phyloP scores from a whole-genome alignment of 805 yeast species.

The Candida vartiovaarae region DNA sequence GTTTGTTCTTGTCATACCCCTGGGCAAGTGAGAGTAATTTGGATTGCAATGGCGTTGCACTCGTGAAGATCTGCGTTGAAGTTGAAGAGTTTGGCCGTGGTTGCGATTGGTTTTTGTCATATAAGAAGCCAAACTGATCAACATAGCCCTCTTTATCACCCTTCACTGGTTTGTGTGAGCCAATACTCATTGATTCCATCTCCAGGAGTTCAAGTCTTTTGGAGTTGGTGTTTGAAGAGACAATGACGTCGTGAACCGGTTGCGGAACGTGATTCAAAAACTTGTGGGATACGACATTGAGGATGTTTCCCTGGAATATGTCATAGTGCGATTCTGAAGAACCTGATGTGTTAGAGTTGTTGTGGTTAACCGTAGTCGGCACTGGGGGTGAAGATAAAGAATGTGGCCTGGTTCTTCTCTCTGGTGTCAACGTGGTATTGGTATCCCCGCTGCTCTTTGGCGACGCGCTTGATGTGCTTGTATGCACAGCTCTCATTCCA shows the following conservation, averaged over 20 bases:
- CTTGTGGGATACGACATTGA: constrained; percentile 14
- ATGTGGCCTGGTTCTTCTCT: constrained; percentile 15
- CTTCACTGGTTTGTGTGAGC: constrained; percentile 25
- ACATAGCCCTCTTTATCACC: constrained; percentile 24
- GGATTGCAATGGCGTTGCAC: constrained; percentile 1
- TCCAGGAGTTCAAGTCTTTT: constrained; percentile 32
- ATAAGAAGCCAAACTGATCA: constrained; percentile 45
- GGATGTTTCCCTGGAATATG: constrained; percentile 1
- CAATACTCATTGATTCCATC: constrained; percentile 27
- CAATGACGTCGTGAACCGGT: constrained; percentile 17
- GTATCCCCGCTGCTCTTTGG: constrained; percentile 2
- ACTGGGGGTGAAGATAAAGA: constrained; percentile 11
- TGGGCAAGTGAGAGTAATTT: constrained; percentile 26
- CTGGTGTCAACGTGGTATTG: constrained; percentile 5
- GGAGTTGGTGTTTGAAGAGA: constrained; percentile 1
- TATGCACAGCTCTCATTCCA: background rate
- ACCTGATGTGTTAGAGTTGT: background rate
- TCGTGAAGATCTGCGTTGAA: background rate
- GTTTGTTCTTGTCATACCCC: constrained; percentile 37
- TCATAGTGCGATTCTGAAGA: background rate
- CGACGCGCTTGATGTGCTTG: background rate
- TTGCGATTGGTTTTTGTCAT: constrained; percentile 18
- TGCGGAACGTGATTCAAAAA: constrained; percentile 18
- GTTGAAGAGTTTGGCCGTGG: background rate
- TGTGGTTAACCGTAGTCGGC: background rate